A percentile compares a stretch with the other conserved stretches of the same genome.
phyloP scores from a whole-genome alignment of 192 early-diverging fungal genomes.

The Gryganskiella cystojenkinii region DNA sequence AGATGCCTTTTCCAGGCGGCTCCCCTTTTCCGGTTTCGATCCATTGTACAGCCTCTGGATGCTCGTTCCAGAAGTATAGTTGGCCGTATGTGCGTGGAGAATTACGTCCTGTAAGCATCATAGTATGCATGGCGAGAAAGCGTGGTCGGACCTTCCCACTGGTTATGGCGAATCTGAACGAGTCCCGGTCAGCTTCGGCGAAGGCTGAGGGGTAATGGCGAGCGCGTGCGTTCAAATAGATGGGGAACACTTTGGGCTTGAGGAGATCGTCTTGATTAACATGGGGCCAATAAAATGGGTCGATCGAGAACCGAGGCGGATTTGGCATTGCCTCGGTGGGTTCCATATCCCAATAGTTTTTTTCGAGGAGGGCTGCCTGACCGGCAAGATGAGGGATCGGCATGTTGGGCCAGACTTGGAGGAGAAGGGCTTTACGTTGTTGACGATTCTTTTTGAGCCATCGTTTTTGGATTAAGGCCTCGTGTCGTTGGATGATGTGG shows the following conservation, averaged over 20 bases:
- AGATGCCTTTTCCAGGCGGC: conserved; percentile 16
- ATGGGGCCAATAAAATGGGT: conserved; percentile 28
- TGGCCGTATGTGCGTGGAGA: conserved; percentile 27
- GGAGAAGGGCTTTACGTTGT: conserved; percentile 27
- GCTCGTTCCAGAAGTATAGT: conserved; percentile 26
- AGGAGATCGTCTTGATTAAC: conserved; percentile 44
- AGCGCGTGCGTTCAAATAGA: conserved; percentile 34
- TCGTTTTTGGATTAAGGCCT: conserved; percentile 26
- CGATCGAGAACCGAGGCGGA: too few relatives aligned
- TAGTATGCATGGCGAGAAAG: conserved; percentile 26
- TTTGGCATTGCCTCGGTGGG: too few relatives aligned
- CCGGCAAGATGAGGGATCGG: conserved; percentile 32
- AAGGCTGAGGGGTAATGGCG: conserved; percentile 44
- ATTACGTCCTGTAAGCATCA: conserved; percentile 41
- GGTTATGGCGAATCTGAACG: conserved; percentile 27
- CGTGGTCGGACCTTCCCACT: conserved; percentile 22
- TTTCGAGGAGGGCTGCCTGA: conserved; percentile 23
- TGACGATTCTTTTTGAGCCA: conserved; percentile 43
- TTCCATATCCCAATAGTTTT: too few relatives aligned
- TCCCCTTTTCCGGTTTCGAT: conserved; percentile 12
- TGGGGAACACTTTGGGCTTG: conserved; percentile 36
- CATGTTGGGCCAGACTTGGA: conserved; percentile 37
- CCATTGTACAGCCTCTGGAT: conserved; percentile 19
- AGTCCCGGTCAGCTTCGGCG: conserved; percentile 21
- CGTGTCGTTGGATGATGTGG: conserved; percentile 29